Percentiles rank a stretch among this genome's conserved stretches.
Evolutionary conservation across 225 moss, liverwort and hornwort species (phyloP).

Genomic region (Physcomitrium patens): DNA sequence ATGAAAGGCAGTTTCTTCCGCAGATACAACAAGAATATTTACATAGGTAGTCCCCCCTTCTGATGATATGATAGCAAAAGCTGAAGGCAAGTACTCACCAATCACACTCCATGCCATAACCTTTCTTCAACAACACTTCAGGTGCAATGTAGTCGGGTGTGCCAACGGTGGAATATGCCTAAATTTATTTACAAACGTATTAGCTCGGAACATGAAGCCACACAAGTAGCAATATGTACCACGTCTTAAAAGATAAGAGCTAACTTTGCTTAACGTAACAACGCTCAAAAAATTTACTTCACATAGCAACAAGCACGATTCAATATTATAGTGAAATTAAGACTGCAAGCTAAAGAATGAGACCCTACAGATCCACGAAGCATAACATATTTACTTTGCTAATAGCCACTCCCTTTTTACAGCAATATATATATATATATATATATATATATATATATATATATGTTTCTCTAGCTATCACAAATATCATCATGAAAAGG

Average conservation of each 20-base stretch:
- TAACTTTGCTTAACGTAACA: background rate
- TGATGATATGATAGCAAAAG: background rate
- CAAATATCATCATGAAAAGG: background rate
- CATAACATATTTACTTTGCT: background rate
- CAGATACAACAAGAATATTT: background rate
- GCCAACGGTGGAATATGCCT: slow-evolving; percentile 95
- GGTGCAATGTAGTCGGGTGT: slow-evolving; percentile 99
- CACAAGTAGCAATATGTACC: background rate
- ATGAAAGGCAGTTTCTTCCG: background rate
- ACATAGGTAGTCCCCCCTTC: background rate
- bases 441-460: too few species aligned
- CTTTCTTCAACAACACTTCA: slow-evolving; percentile 95
- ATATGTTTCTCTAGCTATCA: too few species aligned
- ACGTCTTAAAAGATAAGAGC: too few species aligned
- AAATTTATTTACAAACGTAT: slow-evolving; percentile 22
- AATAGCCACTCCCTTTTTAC: background rate
- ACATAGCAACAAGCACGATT: background rate
- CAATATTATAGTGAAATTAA: background rate
- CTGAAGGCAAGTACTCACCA: slow-evolving; percentile 62
- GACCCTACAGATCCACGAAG: slow-evolving; percentile 9
- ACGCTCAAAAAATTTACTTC: background rate
- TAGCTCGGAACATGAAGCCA: background rate
- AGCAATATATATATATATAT: too few species aligned
- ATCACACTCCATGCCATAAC: slow-evolving; percentile 99
- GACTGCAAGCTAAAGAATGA: background rate